Evolutionary conservation across 192 early-diverging fungal genomes (phyloP).

Genomic region (Chytriomyces confervae): DNA sequence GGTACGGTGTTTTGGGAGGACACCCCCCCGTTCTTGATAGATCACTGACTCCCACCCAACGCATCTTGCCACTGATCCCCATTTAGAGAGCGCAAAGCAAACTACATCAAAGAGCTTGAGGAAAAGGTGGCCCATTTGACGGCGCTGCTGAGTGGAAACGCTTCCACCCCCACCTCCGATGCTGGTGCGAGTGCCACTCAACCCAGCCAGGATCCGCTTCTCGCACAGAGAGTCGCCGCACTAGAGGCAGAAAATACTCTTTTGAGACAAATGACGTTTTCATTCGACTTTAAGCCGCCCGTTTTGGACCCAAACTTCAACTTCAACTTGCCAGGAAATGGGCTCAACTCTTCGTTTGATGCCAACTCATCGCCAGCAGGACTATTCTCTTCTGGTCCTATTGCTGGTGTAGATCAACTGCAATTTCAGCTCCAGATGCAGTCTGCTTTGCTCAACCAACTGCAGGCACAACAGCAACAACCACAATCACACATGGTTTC

Average conservation of each 20-base stretch:
- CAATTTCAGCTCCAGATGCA: not conserved
- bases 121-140: constrained; percentile 18
- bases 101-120: constrained; percentile 31
- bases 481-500: not conserved
- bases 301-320: too few species aligned
- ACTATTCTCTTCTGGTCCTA: too few species aligned
- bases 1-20: not conserved
- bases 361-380: too few species aligned
- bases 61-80: not conserved
- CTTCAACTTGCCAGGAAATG: too few species aligned
- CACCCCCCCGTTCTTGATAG: not conserved
- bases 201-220: not conserved
- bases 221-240: constrained; percentile 1
- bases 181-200: not conserved
- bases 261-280: constrained; percentile 29
- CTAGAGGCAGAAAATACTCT: constrained; percentile 20
- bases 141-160: not conserved
- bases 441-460: not conserved
- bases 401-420: not conserved
- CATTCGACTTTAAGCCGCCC: constrained; percentile 17
- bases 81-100: constrained; percentile 29
- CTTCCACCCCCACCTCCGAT: not conserved
- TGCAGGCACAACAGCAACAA: constrained; percentile 4
- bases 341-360: too few species aligned
- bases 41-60: not conserved